Evolutionary conservation across 148 eudicot species (phyloP), one percentile per base, ranked within the genome.

Genomic region (Camellia granthamiana): DNA sequence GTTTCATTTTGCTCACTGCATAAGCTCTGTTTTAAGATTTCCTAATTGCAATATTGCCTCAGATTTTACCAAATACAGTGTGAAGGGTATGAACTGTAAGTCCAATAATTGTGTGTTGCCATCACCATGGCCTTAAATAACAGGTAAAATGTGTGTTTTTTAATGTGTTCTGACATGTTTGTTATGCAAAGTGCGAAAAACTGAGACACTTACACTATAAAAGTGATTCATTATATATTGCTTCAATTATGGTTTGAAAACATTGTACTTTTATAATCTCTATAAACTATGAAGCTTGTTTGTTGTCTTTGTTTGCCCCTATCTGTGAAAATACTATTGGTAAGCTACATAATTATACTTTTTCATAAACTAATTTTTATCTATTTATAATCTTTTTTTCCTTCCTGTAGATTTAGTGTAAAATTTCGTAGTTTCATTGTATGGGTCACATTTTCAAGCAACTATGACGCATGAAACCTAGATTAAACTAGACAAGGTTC

Each of bases 401-500:
- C 38, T 30, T 0, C 38, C 38, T 30, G 38, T 30, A 30, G 38
- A 30, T 30, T 30, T 30, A 30, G 38, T 30, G 38, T 30, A 30
- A 30, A 30, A 30, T 30, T 30, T 30, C 38, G 1, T 30, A 30
- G 38, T 30, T 30, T 30, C 38, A 30, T 30, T 30, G 38, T 30
- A 30, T 30, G 38, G 38, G 38, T 30, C 38, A 30, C 38, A 30
- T 30, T 30, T 14, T 10, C 12, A 7, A 4, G 6, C 7, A 61
- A 15, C 19, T 61, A 10, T 55, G 58, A 55, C 8, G 12, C 59
- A 30, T 38, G 44, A 10, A 38, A 11, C 69, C 69, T 38, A 30
- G 69, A 30, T 66, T 66, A 66, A 38, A 65, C 41, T 13, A 66
- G 69, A 66, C 68, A 64, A 66, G 46, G 46, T 66, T 38, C 46